Conservation (phyloP, 169 alveolate species). For the Eimeria acervulina region DNA sequence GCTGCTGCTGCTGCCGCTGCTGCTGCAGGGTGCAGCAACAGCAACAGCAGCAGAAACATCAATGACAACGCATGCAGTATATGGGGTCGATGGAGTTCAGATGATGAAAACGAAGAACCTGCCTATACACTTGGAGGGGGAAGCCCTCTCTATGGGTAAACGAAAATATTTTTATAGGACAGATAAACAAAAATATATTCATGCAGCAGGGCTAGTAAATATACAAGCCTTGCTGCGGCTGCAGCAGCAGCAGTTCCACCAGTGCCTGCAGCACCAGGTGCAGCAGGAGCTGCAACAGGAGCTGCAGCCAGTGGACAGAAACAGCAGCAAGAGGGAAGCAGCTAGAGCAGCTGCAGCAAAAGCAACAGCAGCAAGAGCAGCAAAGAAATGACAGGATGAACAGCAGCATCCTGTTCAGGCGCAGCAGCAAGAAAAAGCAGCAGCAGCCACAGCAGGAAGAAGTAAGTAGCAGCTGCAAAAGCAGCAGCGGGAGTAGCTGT, state of each 20-base stretch:
- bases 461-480: neutral
- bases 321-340: too few species aligned
- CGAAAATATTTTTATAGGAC: too few species aligned
- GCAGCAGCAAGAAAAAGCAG: neutral
- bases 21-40: neutral
- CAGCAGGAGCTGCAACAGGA: constrained; percentile 14
- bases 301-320: neutral
- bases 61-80: neutral
- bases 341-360: too few species aligned
- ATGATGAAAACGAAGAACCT: neutral
- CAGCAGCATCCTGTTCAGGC: neutral
- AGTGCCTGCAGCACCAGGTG: neutral
- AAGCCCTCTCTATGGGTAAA: constrained; percentile 25
- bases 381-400: too few species aligned
- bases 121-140: neutral
- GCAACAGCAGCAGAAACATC: neutral
- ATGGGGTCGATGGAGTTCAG: neutral
- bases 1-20: neutral
- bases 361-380: neutral
- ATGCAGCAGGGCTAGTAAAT: too few species aligned
- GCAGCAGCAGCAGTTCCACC: neutral
- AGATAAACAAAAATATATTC: too few species aligned
- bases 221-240: too few species aligned
- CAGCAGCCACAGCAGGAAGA: neutral
- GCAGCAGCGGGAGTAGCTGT: neutral